phyloP scores from a whole-genome alignment of 257 asterid genomes.

The Solanum habrochaites region DNA sequence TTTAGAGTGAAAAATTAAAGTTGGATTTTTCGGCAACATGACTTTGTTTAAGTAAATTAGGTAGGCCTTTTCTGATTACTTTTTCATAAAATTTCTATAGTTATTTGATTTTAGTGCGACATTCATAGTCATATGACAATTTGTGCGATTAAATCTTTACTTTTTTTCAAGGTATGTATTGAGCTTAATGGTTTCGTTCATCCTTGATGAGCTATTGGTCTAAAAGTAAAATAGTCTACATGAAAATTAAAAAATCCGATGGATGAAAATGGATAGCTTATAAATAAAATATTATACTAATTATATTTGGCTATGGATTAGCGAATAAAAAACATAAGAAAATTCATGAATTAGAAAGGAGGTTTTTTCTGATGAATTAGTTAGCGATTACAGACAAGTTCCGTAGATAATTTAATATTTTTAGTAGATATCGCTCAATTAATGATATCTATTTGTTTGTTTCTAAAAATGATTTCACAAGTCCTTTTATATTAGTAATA shows the following conservation, averaged over 20 bases:
- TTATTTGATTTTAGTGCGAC: not conserved
- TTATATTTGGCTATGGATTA: not conserved
- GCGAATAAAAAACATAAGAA: not conserved
- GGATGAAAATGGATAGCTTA: too few relatives aligned
- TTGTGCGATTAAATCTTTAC: too few relatives aligned
- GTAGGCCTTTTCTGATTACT: not conserved
- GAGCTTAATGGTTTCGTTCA: not conserved
- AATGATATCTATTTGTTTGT: too few relatives aligned
- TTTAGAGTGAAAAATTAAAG: not conserved
- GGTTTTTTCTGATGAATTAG: not conserved
- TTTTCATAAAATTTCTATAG: not conserved
- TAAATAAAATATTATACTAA: too few relatives aligned
- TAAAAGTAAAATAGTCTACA: too few relatives aligned
- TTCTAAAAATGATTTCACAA: too few relatives aligned
- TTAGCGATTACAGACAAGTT: too few relatives aligned
- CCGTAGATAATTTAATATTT: too few relatives aligned
- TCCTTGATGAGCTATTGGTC: not conserved
- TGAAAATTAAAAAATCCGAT: too few relatives aligned
- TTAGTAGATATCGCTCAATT: too few relatives aligned
- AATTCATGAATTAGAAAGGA: too few relatives aligned
- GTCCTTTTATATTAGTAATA: too few relatives aligned
- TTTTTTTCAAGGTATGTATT: not conserved
- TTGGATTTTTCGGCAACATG: not conserved
- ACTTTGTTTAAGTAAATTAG: not conserved
- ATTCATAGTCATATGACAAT: not conserved